Conservation (phyloP, 106 monocot genomes). For the Platanthera guangdongensis region DNA sequence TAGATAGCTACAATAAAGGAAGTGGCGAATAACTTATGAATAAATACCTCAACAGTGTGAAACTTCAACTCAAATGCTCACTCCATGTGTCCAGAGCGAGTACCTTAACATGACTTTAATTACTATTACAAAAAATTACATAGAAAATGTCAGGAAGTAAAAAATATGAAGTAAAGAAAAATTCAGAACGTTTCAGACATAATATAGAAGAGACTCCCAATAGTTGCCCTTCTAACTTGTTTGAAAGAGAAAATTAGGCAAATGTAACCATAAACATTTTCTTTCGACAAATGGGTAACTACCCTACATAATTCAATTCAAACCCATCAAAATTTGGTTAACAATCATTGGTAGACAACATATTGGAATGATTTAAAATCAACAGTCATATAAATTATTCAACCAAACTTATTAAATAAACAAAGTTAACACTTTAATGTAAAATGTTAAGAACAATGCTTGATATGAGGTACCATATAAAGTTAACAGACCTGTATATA, state of each 20-base stretch:
- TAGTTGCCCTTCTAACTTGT: not conserved
- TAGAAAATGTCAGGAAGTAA: not conserved
- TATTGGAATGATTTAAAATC: not conserved
- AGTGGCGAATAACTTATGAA: not conserved
- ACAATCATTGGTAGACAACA: not conserved
- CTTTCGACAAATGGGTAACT: not conserved
- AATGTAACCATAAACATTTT: not conserved
- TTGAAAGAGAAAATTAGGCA: conserved; percentile 1
- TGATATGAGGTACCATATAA: not conserved
- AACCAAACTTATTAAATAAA: not conserved
- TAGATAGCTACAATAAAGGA: not conserved
- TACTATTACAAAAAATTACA: not conserved
- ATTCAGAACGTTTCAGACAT: not conserved
- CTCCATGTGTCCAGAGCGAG: not conserved
- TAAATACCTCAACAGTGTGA: not conserved
- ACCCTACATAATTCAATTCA: not conserved
- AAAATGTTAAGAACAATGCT: not conserved
- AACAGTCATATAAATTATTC: not conserved
- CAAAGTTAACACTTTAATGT: not conserved
- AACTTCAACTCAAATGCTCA: not conserved
- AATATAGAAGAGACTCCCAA: not conserved
- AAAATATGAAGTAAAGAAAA: not conserved
- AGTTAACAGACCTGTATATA: not conserved
- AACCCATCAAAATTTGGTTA: not conserved
- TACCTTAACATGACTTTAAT: not conserved